Evolutionary conservation across 2,329 filamentous ascomycete species (phyloP).

Genomic region (Berkeleyomyces basicola): DNA sequence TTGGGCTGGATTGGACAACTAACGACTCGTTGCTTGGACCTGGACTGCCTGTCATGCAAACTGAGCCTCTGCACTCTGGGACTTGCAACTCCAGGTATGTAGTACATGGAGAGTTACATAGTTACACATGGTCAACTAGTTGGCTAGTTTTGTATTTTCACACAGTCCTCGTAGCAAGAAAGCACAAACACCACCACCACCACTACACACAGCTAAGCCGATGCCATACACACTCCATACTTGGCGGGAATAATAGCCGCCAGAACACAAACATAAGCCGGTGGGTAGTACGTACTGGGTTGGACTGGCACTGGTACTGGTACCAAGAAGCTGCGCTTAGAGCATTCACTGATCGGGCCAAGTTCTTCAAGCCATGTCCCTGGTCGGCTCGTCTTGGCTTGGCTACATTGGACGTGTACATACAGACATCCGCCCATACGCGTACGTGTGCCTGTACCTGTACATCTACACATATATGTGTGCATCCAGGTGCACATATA

Average conservation of each 20-base stretch:
- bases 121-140: too few species aligned
- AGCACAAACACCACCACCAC: background rate
- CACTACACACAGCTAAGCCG: background rate
- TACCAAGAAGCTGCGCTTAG: background rate
- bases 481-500: too few species aligned
- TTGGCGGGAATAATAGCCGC: background rate
- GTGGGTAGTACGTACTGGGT: background rate
- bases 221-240: too few species aligned
- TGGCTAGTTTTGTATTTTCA: too few species aligned
- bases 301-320: background rate
- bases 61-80: too few species aligned
- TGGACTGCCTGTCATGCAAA: too few species aligned
- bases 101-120: too few species aligned
- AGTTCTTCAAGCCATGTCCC: background rate
- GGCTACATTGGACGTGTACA: background rate
- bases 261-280: background rate
- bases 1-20: too few species aligned
- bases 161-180: background rate
- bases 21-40: too few species aligned
- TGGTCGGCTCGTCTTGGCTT: background rate
- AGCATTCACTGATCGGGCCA: background rate
- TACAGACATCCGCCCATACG: background rate
- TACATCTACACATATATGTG: too few species aligned
- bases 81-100: too few species aligned
- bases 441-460: too few species aligned